Percentiles rank a stretch among this genome's conserved stretches.
Evolutionary conservation across 2,329 filamentous ascomycete species (phyloP).

Genomic region (Ophiocordyceps unilateralis): DNA sequence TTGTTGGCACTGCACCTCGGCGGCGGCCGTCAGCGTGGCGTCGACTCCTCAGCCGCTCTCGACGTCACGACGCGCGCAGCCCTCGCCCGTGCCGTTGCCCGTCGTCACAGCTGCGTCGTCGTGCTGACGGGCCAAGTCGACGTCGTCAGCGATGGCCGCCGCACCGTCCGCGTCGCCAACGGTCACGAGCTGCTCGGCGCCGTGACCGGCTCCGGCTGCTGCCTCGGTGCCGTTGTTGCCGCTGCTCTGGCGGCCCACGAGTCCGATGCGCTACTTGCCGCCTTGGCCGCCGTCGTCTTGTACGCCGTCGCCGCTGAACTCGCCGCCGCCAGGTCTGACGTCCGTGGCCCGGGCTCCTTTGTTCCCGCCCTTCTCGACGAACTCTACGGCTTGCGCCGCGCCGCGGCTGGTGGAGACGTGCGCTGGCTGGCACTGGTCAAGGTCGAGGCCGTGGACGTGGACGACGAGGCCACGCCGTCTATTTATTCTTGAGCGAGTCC

Average conservation of each 20-base stretch:
- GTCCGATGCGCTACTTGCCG: constrained; percentile 52
- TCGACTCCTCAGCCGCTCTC: constrained; percentile 55
- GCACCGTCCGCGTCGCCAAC: constrained; percentile 54
- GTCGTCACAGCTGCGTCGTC: constrained; percentile 52
- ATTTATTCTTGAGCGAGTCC: neutral
- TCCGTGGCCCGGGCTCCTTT: constrained; percentile 72
- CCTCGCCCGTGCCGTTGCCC: constrained; percentile 50
- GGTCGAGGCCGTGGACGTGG: constrained; percentile 21
- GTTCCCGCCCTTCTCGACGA: constrained; percentile 72
- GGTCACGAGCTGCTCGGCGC: constrained; percentile 54
- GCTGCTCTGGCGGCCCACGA: constrained; percentile 50
- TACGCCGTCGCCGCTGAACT: constrained; percentile 61
- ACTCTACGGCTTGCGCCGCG: constrained; percentile 31
- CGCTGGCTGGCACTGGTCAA: constrained; percentile 35
- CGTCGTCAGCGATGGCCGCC: constrained; percentile 56
- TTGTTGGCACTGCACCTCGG: constrained; percentile 50
- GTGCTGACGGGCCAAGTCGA: constrained; percentile 72
- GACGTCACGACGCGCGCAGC: constrained; percentile 32
- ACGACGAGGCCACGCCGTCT: constrained; percentile 3
- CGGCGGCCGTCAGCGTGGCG: constrained; percentile 48
- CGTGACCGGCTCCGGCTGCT: constrained; percentile 72
- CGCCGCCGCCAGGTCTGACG: constrained; percentile 45
- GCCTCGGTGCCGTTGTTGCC: constrained; percentile 66
- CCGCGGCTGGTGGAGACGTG: constrained; percentile 27
- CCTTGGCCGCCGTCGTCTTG: constrained; percentile 54